Percentiles rank a stretch among this genome's conserved stretches.
These are phyloP conservation scores for Ogataea paraovalis DNA, from an alignment of 805 yeast genomes.

Conservation along the genomic window DNA sequence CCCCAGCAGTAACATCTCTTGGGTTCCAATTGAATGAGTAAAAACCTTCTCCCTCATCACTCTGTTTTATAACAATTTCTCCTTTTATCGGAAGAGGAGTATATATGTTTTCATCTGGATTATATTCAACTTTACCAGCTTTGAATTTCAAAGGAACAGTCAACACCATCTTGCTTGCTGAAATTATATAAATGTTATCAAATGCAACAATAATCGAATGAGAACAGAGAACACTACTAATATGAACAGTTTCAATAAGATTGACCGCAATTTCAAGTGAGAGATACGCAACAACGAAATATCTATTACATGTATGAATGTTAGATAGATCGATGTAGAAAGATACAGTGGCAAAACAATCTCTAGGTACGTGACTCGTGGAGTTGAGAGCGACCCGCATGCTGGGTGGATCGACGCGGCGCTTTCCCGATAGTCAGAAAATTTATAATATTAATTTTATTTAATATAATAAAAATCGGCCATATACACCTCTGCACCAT, in stretches of 20 bases:
- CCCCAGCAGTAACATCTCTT: slow-evolving; percentile 42
- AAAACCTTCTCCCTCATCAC: slow-evolving; percentile 69
- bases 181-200: too few relatives aligned
- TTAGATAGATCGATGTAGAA: too few relatives aligned
- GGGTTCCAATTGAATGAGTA: slow-evolving; percentile 73
- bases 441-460: too few relatives aligned
- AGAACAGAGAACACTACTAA: too few relatives aligned
- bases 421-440: too few relatives aligned
- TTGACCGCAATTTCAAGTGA: too few relatives aligned
- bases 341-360: not conserved
- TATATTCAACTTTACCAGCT: slow-evolving; percentile 73
- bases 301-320: too few relatives aligned
- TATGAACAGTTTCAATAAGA: too few relatives aligned
- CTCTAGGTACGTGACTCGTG: not conserved
- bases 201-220: too few relatives aligned
- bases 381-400: not conserved
- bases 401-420: too few relatives aligned
- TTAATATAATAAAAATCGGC: too few relatives aligned
- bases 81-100: slow-evolving; percentile 75
- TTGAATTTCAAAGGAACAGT: slow-evolving; percentile 46
- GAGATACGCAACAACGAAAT: too few relatives aligned
- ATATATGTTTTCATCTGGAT: slow-evolving; percentile 57
- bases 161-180: slow-evolving; percentile 10
- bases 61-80: slow-evolving; percentile 51
- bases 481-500: not conserved